Percentiles rank a stretch among this genome's conserved stretches.
Evolutionary conservation across 2,329 filamentous ascomycete species (phyloP).

Genomic region (Hypoxylon sp.): DNA sequence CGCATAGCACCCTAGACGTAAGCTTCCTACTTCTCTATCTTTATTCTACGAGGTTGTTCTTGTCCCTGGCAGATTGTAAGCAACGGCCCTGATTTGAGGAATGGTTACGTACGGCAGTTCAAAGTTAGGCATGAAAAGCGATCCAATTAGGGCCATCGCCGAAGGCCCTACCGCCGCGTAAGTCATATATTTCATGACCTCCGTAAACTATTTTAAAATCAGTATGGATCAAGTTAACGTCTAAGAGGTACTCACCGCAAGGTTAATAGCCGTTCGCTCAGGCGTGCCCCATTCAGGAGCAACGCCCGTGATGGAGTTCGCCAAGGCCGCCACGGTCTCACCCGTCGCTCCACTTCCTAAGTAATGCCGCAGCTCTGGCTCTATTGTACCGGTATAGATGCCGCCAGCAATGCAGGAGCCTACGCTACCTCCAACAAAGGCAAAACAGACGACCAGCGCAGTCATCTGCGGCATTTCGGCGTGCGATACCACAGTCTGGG

Average conservation of each 20-base stretch:
- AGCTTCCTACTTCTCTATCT: background rate
- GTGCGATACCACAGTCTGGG: constrained; percentile 63
- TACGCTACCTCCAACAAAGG: constrained; percentile 59
- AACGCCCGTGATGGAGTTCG: constrained; percentile 61
- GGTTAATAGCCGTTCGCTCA: constrained; percentile 60
- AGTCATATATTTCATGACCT: constrained; percentile 51
- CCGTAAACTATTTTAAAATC: constrained; percentile 44
- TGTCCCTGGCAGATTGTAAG: constrained; percentile 34
- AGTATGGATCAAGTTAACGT: background rate
- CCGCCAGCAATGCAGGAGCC: constrained; percentile 62
- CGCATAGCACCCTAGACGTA: background rate
- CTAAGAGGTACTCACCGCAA: constrained; percentile 52
- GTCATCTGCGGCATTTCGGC: constrained; percentile 64
- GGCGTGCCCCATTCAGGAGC: constrained; percentile 59
- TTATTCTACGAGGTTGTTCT: constrained; percentile 42
- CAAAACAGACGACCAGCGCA: constrained; percentile 60
- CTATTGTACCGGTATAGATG: constrained; percentile 65
- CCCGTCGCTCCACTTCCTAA: constrained; percentile 54
- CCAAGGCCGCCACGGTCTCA: constrained; percentile 57
- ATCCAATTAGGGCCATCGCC: constrained; percentile 41
- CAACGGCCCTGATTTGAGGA: background rate
- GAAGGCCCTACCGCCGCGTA: constrained; percentile 49
- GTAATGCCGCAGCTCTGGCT: constrained; percentile 54
- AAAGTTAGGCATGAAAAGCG: constrained; percentile 47
- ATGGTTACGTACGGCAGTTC: constrained; percentile 41